phyloP scores from a whole-genome alignment of 331 rosid species.

The Malus hybrid region DNA sequence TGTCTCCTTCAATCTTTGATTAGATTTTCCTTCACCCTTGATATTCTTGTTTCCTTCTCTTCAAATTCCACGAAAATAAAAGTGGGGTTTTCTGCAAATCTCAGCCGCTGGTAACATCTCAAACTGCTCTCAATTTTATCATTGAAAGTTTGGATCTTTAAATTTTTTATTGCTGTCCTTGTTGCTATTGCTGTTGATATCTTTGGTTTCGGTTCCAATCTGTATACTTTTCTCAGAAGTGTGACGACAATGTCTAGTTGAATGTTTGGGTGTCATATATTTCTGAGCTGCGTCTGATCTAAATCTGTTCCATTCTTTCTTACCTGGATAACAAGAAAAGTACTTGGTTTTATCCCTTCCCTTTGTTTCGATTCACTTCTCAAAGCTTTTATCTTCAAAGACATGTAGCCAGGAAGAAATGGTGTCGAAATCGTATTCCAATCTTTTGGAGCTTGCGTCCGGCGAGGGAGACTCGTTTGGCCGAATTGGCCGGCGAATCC shows the following conservation, averaged over 20 bases:
- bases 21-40: neutral
- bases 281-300: constrained; percentile 33
- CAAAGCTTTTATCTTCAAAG: constrained; percentile 20
- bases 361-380: constrained; percentile 27
- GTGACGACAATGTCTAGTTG: constrained; percentile 17
- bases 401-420: constrained; percentile 8
- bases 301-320: constrained; percentile 29
- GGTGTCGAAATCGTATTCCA: constrained; percentile 70
- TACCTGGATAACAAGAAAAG: constrained; percentile 15
- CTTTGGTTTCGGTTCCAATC: neutral
- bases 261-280: constrained; percentile 21
- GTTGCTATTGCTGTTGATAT: neutral
- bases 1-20: neutral
- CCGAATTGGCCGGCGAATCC: constrained; percentile 38
- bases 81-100: constrained; percentile 14
- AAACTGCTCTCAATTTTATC: neutral
- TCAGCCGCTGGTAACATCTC: constrained; percentile 15
- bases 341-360: constrained; percentile 13
- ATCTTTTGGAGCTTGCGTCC: constrained; percentile 62
- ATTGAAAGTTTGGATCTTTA: neutral
- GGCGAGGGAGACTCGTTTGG: constrained; percentile 53
- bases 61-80: neutral
- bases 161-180: too few relatives aligned
- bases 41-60: neutral
- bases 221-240: neutral